Base-by-base conservation (phyloP, 305 asterid species). In the Salvia sclarea region DNA sequence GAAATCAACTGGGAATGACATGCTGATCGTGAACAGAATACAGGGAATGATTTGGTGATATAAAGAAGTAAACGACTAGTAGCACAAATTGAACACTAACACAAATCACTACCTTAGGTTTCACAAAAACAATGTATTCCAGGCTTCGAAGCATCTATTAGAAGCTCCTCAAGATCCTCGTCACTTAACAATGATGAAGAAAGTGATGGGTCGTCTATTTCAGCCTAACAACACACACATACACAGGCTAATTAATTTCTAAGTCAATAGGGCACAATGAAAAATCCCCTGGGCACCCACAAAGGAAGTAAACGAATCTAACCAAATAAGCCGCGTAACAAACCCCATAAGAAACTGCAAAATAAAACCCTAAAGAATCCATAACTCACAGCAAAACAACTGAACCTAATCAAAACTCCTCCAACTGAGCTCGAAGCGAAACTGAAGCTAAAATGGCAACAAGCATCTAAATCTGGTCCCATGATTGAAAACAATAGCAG, bases 301-400 rank as follows among this genome's bases (percentile, higher is more conserved):
- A 40, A 24, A 20, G 37, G 57, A 58, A 50, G 2, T 10, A 18
- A 56, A 55, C 10, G 18, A 50, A 50, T 6, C 61, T 13, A 45
- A 18, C 24, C 31, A 45, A 45, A 56, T 17, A 40, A 50, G 22
- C 60, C 49, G 28, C 25, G 16, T 2, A 25, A 57, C 10, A 40
- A 71, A 43, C 13, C 48, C 22, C 22, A 25, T 5, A 28, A 10
- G 17, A 63, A 13, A 28, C 50, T 9, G 60, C 61, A 49, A 28
- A 64, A 16, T 18, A 43, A 62, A 79, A 78, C 78, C 83, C 83
- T 71, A 75, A 67, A 21, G n/a, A 41, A 48, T 44, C 69, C 43
- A 22, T 37, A 28, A 62, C 68, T 10, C 47, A 25, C 38, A 62
- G 44, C 70, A 44, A 55, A 65, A 20, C 70, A n/a, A 30, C 50